These are phyloP conservation scores for Artemisia tridentata DNA, from an alignment of 129 eudicot genomes.

Conservation along the genomic window DNA sequence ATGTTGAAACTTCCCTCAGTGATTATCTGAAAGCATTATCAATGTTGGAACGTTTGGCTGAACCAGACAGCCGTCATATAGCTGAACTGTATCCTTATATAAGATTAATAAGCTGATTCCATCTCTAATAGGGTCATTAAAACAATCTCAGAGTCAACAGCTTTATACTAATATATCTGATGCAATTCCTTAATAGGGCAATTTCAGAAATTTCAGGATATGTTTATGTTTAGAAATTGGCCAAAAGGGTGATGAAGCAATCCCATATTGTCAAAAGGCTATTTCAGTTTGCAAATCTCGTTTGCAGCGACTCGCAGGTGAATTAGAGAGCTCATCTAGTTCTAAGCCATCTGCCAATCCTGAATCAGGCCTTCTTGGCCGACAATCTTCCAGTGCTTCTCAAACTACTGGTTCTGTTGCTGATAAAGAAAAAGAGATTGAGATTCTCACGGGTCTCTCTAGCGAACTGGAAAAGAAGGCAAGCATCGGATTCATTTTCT, in stretches of 20 bases:
- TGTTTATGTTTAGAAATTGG: slow-evolving; percentile 83
- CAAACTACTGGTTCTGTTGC: slow-evolving; percentile 42
- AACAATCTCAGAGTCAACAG: not conserved
- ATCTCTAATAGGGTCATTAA: not conserved
- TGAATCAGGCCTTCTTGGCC: slow-evolving; percentile 35
- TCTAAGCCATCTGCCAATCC: slow-evolving; percentile 32
- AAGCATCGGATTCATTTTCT: slow-evolving; percentile 22
- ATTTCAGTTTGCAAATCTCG: slow-evolving; percentile 77
- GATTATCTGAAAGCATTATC: slow-evolving; percentile 87
- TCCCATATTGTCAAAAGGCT: slow-evolving; percentile 93
- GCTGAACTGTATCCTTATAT: slow-evolving; percentile 96
- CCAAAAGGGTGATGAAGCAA: slow-evolving; percentile 79
- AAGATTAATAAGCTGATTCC: slow-evolving; percentile 1
- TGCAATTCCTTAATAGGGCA: slow-evolving; percentile 38
- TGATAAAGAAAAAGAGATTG: slow-evolving; percentile 69
- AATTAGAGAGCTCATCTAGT: slow-evolving; percentile 44
- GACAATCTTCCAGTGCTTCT: slow-evolving; percentile 49
- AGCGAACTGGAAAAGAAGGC: slow-evolving; percentile 90
- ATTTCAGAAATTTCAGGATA: slow-evolving; percentile 82
- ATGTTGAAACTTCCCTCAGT: slow-evolving; percentile 83
- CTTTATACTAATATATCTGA: not conserved
- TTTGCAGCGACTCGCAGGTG: slow-evolving; percentile 61
- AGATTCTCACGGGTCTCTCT: slow-evolving; percentile 67
- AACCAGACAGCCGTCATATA: slow-evolving; percentile 86
- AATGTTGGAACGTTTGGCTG: slow-evolving; percentile 85